phyloP scores from a whole-genome alignment of 2,329 filamentous ascomycete species.

The Neonectria magnoliae region DNA sequence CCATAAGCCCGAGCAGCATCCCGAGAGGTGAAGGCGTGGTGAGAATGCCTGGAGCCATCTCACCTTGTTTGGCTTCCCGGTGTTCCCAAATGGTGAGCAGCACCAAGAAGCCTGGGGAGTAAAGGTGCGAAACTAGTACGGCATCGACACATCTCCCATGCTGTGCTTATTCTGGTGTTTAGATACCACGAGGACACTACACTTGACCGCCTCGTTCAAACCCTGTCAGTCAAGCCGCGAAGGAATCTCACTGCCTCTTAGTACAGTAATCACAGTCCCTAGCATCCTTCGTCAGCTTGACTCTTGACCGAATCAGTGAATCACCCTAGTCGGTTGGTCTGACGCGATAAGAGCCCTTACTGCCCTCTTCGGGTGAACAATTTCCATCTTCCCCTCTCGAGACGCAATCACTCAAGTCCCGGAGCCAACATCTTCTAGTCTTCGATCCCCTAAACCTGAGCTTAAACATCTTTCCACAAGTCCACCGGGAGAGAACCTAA shows the following conservation, averaged over 20 bases:
- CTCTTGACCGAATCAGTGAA: not conserved
- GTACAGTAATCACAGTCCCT: not conserved
- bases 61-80: not conserved
- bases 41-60: not conserved
- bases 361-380: not conserved
- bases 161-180: not conserved
- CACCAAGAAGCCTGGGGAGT: not conserved
- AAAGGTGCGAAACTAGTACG: not conserved
- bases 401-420: not conserved
- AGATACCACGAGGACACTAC: not conserved
- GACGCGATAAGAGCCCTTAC: not conserved
- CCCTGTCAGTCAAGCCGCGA: not conserved
- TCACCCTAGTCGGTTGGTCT: not conserved
- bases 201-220: not conserved
- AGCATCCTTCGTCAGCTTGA: not conserved
- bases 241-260: not conserved
- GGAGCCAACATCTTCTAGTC: not conserved
- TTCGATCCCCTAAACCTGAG: not conserved
- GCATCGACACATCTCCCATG: not conserved
- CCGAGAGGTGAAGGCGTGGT: not conserved
- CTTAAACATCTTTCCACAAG: constrained; percentile 1
- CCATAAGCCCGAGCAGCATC: not conserved
- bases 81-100: not conserved
- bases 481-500: not conserved
- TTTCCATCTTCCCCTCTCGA: not conserved